Conservation (phyloP, 1,284 basidiomycete species). For the Pascua sp. region DNA sequence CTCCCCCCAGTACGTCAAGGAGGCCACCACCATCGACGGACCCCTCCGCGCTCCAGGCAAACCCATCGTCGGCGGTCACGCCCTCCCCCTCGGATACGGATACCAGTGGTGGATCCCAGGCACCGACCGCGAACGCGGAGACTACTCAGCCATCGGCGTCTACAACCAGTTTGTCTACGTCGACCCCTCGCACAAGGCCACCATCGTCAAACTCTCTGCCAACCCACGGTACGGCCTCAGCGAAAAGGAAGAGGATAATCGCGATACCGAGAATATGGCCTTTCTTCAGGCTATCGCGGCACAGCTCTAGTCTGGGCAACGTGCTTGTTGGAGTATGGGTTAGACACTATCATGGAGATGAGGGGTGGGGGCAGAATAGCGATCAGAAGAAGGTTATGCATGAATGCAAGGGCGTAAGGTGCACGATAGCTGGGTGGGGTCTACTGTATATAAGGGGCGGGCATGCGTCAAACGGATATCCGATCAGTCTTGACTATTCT, state of each 20-base stretch:
- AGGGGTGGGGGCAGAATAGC: no score
- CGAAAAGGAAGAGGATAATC: constrained; percentile 1
- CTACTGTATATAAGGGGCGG: no score
- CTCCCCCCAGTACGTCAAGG: neutral
- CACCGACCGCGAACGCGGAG: neutral
- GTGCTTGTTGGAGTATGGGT: no score
- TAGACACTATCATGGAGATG: no score
- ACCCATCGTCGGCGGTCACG: neutral
- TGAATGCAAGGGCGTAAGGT: no score
- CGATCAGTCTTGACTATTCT: no score
- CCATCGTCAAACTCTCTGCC: constrained; percentile 1
- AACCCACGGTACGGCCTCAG: constrained; percentile 4
- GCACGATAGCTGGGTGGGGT: no score
- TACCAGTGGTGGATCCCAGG: constrained; percentile 2
- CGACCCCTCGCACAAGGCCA: neutral
- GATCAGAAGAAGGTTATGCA: no score
- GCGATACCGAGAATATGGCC: neutral
- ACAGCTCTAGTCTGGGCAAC: neutral
- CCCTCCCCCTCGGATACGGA: neutral
- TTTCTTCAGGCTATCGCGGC: neutral
- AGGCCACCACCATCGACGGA: constrained; percentile 2
- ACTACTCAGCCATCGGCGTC: neutral
- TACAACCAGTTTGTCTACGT: constrained; percentile 5
- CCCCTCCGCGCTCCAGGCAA: neutral
- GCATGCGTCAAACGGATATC: no score